Conservation (phyloP, 129 eudicot genomes). For the Artemisia tridentata region DNA sequence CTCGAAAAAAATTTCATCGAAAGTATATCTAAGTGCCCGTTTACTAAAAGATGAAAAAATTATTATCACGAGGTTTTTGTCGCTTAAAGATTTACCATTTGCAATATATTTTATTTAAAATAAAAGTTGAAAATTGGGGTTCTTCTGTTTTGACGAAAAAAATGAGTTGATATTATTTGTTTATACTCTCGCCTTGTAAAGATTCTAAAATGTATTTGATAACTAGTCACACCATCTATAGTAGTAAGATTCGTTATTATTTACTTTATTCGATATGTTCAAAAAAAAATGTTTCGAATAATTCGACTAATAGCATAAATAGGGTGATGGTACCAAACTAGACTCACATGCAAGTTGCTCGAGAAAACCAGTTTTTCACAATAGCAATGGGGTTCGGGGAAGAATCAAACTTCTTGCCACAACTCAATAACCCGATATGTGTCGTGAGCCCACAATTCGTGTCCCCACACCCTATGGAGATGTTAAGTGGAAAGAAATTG, state of each 20-base stretch:
- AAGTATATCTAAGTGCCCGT: too few species aligned
- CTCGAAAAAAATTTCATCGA: too few species aligned
- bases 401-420: background rate
- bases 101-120: too few species aligned
- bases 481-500: slow-evolving; percentile 19
- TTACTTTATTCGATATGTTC: background rate
- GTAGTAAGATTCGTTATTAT: slow-evolving; percentile 8
- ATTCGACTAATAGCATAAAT: slow-evolving; percentile 10
- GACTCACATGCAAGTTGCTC: background rate
- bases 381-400: background rate
- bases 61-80: too few species aligned
- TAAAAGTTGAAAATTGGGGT: too few species aligned
- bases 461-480: slow-evolving; percentile 17
- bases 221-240: too few species aligned
- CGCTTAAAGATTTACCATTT: too few species aligned
- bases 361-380: background rate
- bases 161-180: too few species aligned
- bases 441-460: slow-evolving; percentile 25
- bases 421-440: slow-evolving; percentile 10
- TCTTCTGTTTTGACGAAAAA: too few species aligned
- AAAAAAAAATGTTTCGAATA: background rate
- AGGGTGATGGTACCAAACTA: slow-evolving; percentile 1
- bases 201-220: too few species aligned
- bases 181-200: too few species aligned
- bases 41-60: too few species aligned